These are phyloP conservation scores for Daldinia concentrica DNA, from an alignment of 495 filamentous ascomycete species.

Conservation along the genomic window DNA sequence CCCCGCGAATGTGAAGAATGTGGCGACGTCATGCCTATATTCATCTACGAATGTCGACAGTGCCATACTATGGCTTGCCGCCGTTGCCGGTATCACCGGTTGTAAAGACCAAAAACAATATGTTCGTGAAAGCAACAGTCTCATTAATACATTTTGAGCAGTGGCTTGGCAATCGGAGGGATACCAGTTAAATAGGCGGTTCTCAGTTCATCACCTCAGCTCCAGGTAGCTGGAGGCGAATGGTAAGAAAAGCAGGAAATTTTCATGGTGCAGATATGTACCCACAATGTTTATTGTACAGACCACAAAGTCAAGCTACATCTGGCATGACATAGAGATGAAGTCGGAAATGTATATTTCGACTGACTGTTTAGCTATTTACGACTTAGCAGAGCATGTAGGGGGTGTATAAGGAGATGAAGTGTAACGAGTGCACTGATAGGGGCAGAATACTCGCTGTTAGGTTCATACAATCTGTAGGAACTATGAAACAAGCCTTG, in stretches of 20 bases:
- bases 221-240: background rate
- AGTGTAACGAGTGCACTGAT: background rate
- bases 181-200: background rate
- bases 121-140: background rate
- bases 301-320: background rate
- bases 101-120: constrained; percentile 10
- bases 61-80: constrained; percentile 45
- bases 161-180: background rate
- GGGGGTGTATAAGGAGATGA: background rate
- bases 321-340: background rate
- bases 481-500: background rate
- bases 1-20: constrained; percentile 43
- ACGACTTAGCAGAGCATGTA: background rate
- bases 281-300: too few relatives aligned
- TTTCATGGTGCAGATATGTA: background rate
- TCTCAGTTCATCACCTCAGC: background rate
- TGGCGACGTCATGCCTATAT: constrained; percentile 29
- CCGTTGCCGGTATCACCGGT: constrained; percentile 41
- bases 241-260: background rate
- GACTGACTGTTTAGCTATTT: background rate
- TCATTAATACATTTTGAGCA: background rate
- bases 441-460: background rate
- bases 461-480: background rate
- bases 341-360: background rate
- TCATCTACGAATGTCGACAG: constrained; percentile 47